Evolutionary conservation across 805 yeast species (phyloP).

Genomic region (Spathaspora hagerdaliae): DNA sequence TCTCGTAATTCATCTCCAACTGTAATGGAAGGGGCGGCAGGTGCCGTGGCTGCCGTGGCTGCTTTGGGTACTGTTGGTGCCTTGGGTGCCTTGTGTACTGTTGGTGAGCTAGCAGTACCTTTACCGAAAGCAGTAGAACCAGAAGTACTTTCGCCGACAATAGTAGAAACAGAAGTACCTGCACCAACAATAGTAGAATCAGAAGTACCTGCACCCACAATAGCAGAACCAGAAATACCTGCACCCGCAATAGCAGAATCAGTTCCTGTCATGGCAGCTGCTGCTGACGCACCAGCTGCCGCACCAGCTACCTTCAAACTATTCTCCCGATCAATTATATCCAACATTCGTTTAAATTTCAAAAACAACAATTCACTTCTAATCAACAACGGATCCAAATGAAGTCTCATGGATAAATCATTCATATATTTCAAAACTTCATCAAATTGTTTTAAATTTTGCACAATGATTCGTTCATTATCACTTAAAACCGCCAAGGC

Average conservation of each 20-base stretch:
- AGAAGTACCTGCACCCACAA: too few relatives aligned
- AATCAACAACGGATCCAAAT: slow-evolving; percentile 72
- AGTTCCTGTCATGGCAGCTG: background rate
- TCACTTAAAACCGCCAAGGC: slow-evolving; percentile 88
- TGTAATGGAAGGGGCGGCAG: slow-evolving; percentile 15
- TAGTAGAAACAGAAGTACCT: too few relatives aligned
- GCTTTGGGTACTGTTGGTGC: background rate
- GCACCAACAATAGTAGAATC: too few relatives aligned
- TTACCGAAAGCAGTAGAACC: too few relatives aligned
- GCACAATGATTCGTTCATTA: slow-evolving; percentile 72
- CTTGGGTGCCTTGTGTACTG: background rate
- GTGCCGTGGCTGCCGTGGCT: background rate
- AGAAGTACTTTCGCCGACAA: too few relatives aligned
- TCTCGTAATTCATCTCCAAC: slow-evolving; percentile 53
- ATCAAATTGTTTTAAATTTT: slow-evolving; percentile 75
- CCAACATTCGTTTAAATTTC: slow-evolving; percentile 75
- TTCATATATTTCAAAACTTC: slow-evolving; percentile 91
- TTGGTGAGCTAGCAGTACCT: background rate
- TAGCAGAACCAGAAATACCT: background rate
- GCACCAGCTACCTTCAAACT: slow-evolving; percentile 11
- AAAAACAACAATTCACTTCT: slow-evolving; percentile 81
- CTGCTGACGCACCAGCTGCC: slow-evolving; percentile 14
- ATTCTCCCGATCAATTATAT: slow-evolving; percentile 62
- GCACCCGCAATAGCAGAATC: too few relatives aligned
- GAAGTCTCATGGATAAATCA: slow-evolving; percentile 74